Evolutionary conservation across 805 yeast species (phyloP).

Genomic region (Zygosaccharomyces kombuchaensis): DNA sequence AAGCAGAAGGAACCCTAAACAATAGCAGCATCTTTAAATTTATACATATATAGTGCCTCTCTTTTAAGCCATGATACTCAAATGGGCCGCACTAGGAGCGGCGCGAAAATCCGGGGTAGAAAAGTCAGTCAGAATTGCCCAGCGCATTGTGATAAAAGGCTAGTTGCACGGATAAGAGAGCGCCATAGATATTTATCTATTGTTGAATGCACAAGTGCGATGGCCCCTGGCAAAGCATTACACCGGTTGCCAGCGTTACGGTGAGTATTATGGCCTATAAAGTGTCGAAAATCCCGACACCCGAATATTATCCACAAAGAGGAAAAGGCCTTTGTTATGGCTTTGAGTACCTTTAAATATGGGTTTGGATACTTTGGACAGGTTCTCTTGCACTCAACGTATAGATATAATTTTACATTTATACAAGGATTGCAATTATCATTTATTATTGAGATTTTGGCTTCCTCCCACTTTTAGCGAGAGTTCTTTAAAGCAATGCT

Average conservation of each 20-base stretch:
- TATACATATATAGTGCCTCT: neutral
- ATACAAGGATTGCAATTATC: too few relatives aligned
- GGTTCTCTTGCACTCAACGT: too few relatives aligned
- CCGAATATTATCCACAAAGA: conserved; percentile 1
- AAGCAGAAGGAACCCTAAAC: neutral
- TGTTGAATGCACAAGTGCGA: neutral
- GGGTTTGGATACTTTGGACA: too few relatives aligned
- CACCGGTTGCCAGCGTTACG: neutral
- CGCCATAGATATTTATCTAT: neutral
- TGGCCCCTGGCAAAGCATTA: neutral
- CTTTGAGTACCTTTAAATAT: too few relatives aligned
- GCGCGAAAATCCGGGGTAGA: neutral
- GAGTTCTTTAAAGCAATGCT: conserved; percentile 4
- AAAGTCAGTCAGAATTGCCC: neutral
- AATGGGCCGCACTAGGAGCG: neutral
- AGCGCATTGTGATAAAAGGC: too few relatives aligned
- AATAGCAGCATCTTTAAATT: neutral
- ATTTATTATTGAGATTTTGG: neutral
- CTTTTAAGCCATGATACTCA: neutral
- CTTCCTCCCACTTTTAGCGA: neutral
- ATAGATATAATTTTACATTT: too few relatives aligned
- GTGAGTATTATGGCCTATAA: neutral
- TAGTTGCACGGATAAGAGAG: neutral
- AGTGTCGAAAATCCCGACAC: conserved; percentile 4
- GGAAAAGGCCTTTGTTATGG: neutral